Conservation (phyloP, 1,139 yeast species). For the Keqinozyma sinolaborantium region DNA sequence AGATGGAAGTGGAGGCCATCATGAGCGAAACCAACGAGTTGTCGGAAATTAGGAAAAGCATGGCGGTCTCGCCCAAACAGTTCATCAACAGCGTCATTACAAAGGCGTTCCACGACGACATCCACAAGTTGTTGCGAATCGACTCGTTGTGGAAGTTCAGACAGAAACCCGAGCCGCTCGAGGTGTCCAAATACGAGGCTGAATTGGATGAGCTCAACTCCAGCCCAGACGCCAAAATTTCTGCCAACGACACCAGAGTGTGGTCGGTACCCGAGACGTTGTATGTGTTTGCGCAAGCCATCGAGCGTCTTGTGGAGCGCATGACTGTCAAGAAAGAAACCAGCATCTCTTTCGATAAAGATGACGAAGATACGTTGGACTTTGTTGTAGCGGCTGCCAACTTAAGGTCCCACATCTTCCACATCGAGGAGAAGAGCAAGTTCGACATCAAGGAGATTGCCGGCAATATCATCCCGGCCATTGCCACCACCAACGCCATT, state of each 20-base stretch:
- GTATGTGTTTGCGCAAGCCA: conserved; percentile 52
- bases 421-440: conserved; percentile 69
- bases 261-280: conserved; percentile 70
- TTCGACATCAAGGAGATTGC: conserved; percentile 93
- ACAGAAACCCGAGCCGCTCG: conserved; percentile 61
- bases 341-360: conserved; percentile 81
- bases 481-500: conserved; percentile 96
- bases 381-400: conserved; percentile 90
- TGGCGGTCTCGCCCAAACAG: conserved; percentile 20
- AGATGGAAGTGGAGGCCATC: conserved; percentile 65
- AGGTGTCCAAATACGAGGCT: conserved; percentile 17
- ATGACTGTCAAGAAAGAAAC: conserved; percentile 33
- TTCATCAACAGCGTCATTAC: conserved; percentile 41
- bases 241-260: conserved; percentile 52
- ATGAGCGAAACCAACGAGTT: conserved; percentile 76
- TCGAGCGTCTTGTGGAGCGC: conserved; percentile 50
- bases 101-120: conserved; percentile 65
- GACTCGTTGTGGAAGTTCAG: conserved; percentile 80
- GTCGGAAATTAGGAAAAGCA: conserved; percentile 48
- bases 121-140: conserved; percentile 65
- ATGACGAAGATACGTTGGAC: conserved; percentile 84
- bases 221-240: conserved; percentile 12
- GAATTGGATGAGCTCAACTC: conserved; percentile 13
- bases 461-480: conserved; percentile 97
- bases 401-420: conserved; percentile 69